These are phyloP conservation scores for Coemansia sp. DNA, from an alignment of 192 early-diverging fungal genomes.

Conservation along the genomic window DNA sequence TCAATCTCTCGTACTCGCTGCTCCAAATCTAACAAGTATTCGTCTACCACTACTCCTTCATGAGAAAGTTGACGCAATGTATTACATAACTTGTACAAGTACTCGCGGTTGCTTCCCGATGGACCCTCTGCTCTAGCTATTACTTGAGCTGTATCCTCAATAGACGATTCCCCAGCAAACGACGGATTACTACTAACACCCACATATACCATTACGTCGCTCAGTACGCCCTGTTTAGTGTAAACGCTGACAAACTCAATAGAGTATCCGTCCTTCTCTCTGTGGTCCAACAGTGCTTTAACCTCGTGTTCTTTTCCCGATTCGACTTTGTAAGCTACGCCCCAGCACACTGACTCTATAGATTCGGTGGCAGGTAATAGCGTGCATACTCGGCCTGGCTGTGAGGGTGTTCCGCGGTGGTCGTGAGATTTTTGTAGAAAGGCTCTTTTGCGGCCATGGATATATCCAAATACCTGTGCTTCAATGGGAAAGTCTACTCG, in stretches of 20 bases:
- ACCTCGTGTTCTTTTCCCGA: constrained; percentile 67
- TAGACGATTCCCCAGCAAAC: constrained; percentile 72
- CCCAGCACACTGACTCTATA: constrained; percentile 71
- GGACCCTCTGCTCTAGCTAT: constrained; percentile 70
- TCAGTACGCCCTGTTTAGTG: constrained; percentile 24
- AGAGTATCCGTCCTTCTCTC: constrained; percentile 92
- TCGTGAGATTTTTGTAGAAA: constrained; percentile 71
- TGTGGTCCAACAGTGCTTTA: constrained; percentile 77
- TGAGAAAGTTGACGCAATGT: constrained; percentile 58
- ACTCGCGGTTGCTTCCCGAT: constrained; percentile 73
- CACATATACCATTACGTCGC: constrained; percentile 75
- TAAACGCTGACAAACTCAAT: constrained; percentile 68
- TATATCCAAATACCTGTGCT: constrained; percentile 23
- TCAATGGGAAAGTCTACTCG: constrained; percentile 73
- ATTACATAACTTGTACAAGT: constrained; percentile 68
- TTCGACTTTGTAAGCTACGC: constrained; percentile 81
- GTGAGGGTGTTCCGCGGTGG: constrained; percentile 80
- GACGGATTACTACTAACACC: constrained; percentile 75
- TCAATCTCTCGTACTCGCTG: neutral
- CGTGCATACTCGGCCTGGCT: constrained; percentile 87
- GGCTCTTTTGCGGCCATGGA: constrained; percentile 17
- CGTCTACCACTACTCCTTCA: constrained; percentile 57
- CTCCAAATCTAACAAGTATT: constrained; percentile 67
- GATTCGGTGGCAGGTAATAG: constrained; percentile 75
- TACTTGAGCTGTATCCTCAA: constrained; percentile 66